Evolutionary conservation across 2,329 filamentous ascomycete species (phyloP), one percentile per base, ranked within the genome.

Genomic region (Cladosporium colombiae): DNA sequence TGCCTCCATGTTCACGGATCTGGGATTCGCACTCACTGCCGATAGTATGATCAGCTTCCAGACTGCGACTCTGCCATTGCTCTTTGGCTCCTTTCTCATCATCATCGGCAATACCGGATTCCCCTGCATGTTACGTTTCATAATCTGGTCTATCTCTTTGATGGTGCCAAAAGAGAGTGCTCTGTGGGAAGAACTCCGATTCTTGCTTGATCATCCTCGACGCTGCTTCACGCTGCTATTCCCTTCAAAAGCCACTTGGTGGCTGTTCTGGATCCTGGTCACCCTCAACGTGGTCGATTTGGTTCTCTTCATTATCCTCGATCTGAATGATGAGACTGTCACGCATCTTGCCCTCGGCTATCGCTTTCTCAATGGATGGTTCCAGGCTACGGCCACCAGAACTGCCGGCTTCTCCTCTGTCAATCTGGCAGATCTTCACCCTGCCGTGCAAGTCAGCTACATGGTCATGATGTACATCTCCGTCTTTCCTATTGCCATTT

Each of bases 391-490:
- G 0, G 89, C 92, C 5, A 98, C 94, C 0, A 85, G 95, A 75
- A 98, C 95, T 0, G 94, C 95, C 3, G 94, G 95, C 0, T 97
- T 97, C 74, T 85, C 91, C 1, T 91, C 91, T 33, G 86, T 98
- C 71, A 92, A 90, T 75, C 81, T 98, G 46, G 82, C 90, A 1
- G 80, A 85, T 0, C 82, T 99, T 1, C 93, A 98, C 70, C 93
- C 95, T 1, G 95, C 91, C 3, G 92, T 97, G 66, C 93, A 97
- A 73, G 92, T 96, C 16, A 92, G 93, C 27, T 98, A 97, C 80
- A 83, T 98, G 78, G 89, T 98, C 78, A 98, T 98, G 95, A 98
- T 98, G 95, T 98, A 98, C 78, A 97, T 98, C 68, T 97, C 93
- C 66, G 91, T 97, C 67, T 96, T 97, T 72, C 94, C 94, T 5